Conservation (phyloP, 345 rosid species). For the Gossypium arboreum region DNA sequence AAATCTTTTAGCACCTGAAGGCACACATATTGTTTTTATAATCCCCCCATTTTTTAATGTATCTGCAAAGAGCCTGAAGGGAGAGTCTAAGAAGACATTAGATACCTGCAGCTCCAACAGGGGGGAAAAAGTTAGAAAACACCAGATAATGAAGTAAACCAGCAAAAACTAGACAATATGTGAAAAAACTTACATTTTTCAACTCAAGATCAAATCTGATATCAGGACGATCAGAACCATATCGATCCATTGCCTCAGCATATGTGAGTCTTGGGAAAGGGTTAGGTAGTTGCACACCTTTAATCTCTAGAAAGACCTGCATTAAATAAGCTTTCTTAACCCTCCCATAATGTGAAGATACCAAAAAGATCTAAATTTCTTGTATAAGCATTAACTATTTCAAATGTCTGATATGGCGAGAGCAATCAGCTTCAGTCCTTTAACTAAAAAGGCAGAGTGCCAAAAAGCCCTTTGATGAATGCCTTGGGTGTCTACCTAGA, state of each 20-base stretch:
- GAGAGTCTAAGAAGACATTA: conserved; percentile 52
- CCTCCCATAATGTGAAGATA: background rate
- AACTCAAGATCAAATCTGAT: conserved; percentile 85
- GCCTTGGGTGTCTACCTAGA: background rate
- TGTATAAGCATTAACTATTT: background rate
- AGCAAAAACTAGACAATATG: background rate
- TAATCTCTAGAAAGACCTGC: conserved; percentile 84
- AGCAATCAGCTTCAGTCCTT: background rate
- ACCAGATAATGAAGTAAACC: background rate
- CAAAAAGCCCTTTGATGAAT: background rate
- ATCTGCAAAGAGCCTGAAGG: conserved; percentile 78
- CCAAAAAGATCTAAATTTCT: conserved; percentile 2
- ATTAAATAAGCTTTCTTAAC: conserved; percentile 18
- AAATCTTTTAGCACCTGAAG: conserved; percentile 63
- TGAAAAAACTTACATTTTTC: conserved; percentile 57
- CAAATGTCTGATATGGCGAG: background rate
- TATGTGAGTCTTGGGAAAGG: conserved; percentile 91
- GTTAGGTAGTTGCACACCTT: conserved; percentile 69
- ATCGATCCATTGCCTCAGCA: conserved; percentile 80
- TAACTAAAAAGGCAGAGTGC: background rate
- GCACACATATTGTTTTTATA: conserved; percentile 75
- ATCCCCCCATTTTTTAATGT: conserved; percentile 65
- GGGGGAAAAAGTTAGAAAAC: background rate
- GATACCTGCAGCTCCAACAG: conserved; percentile 64
- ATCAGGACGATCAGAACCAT: conserved; percentile 96